These are phyloP conservation scores for Schwanniomyces etchellsii DNA, from an alignment of 1,139 yeast genomes.

Conservation along the genomic window DNA sequence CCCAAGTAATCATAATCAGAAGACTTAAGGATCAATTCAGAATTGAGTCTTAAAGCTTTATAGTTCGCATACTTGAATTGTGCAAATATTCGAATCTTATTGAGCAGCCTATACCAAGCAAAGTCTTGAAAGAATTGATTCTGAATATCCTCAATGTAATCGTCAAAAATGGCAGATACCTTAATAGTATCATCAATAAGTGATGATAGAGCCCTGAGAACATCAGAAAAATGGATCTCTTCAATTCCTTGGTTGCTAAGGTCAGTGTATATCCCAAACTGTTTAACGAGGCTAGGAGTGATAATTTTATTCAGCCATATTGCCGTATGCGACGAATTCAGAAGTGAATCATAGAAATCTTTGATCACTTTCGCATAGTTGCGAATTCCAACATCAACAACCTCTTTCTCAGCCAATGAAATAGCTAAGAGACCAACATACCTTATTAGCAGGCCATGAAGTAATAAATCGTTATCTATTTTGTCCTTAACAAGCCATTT, in stretches of 20 bases:
- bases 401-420: slow-evolving; percentile 38
- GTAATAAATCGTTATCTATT: slow-evolving; percentile 22
- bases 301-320: background rate
- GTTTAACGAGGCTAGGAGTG: background rate
- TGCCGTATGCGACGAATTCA: slow-evolving; percentile 1
- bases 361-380: slow-evolving; percentile 18
- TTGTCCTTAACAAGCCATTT: slow-evolving; percentile 27
- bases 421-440: slow-evolving; percentile 34
- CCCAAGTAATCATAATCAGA: slow-evolving; percentile 19
- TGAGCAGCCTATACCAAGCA: slow-evolving; percentile 63
- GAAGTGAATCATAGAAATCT: slow-evolving; percentile 14
- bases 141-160: slow-evolving; percentile 34
- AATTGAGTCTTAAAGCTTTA: slow-evolving; percentile 48
- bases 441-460: slow-evolving; percentile 35
- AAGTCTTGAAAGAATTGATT: slow-evolving; percentile 49
- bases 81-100: slow-evolving; percentile 54
- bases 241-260: slow-evolving; percentile 5
- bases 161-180: slow-evolving; percentile 27
- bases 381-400: slow-evolving; percentile 25
- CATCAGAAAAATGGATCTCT: slow-evolving; percentile 13
- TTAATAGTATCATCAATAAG: slow-evolving; percentile 10
- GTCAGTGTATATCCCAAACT: slow-evolving; percentile 14
- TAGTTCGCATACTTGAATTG: slow-evolving; percentile 51
- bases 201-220: slow-evolving; percentile 14
- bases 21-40: slow-evolving; percentile 18